Base-by-base conservation (phyloP, 1,284 basidiomycete species). In the Serendipita sp. region DNA sequence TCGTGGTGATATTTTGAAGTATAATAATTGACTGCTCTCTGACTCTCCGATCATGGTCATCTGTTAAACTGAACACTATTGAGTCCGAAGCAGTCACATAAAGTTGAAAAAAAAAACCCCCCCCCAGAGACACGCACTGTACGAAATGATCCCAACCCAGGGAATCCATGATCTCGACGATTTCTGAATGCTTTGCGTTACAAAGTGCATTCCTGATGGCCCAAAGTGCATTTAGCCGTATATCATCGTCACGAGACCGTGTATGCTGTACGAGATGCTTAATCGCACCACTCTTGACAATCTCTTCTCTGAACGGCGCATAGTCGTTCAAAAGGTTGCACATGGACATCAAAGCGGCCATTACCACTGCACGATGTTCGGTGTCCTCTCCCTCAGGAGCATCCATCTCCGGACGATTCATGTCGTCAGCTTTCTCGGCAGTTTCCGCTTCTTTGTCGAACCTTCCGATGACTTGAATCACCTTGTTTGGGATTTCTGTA, bases 251-350 rank as follows among this genome's bases (percentile, higher is more conserved):
- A 0, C 76, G 75, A 2, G 75, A 76, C 22, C 74, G 69, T 1
- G 83, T 73, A 2, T 91, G 73, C 47, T 80, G 74, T 34, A 84
- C 79, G 2, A 93, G 74, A 1, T 87, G 74, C 1, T 78, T 73
- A 55, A 93, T 75, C 0, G 87, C 75, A 0, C 85, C 87, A 63
- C 83, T 75, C 30, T 82, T 78, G 13, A 92, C 71, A 63, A 87
- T 75, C 4, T 75, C 88, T 62, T 76, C 72, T 64, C 84, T 78
- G 67, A 94, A 71, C 3, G 93, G 92, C 13, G 90, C 92, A 71
- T 91, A 93, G 64, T 93, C 88, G 63, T 84, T 85, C 2, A 94
- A 80, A 34, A 94, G 77, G 71, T 95, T 96, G 71, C 88, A 91
- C 2, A 94, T 78, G 0, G 85, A 85, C 0, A 83, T 79, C 0